Conservation (phyloP, 148 eudicot species). For the Fallopia convolvulus region DNA sequence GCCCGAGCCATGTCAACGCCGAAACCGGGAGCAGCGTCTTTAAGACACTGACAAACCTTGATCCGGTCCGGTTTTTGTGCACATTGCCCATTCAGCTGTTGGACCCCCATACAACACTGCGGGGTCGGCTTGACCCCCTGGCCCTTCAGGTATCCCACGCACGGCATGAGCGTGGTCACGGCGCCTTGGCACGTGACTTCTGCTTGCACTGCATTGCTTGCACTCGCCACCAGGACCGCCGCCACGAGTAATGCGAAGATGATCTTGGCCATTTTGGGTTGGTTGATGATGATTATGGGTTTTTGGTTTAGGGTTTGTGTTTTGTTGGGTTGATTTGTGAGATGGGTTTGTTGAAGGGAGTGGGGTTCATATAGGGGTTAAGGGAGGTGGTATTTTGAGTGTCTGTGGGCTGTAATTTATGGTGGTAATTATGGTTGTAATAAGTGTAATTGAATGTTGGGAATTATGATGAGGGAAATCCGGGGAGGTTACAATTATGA, state of each 20-base stretch:
- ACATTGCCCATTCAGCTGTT: neutral
- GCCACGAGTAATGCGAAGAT: neutral
- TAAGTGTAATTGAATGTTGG: too few relatives aligned
- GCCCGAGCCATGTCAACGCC: neutral
- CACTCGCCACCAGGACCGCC: neutral
- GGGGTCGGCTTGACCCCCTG: neutral
- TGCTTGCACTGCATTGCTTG: neutral
- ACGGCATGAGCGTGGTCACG: neutral
- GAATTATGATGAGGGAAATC: too few relatives aligned
- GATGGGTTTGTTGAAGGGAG: neutral
- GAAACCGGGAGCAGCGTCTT: neutral
- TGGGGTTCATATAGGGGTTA: neutral
- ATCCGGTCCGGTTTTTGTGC: neutral
- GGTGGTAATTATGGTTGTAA: neutral
- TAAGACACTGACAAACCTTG: neutral
- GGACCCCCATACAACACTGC: neutral
- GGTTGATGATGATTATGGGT: neutral
- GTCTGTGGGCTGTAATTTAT: neutral
- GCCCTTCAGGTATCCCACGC: neutral
- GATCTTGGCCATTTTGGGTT: neutral
- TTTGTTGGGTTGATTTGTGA: neutral
- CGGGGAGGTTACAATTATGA: too few relatives aligned
- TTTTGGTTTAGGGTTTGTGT: neutral
- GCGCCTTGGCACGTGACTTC: neutral
- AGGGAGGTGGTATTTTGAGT: neutral